These are phyloP conservation scores for Fusarium siculi DNA, from an alignment of 2,329 filamentous ascomycete species.

Conservation along the genomic window DNA sequence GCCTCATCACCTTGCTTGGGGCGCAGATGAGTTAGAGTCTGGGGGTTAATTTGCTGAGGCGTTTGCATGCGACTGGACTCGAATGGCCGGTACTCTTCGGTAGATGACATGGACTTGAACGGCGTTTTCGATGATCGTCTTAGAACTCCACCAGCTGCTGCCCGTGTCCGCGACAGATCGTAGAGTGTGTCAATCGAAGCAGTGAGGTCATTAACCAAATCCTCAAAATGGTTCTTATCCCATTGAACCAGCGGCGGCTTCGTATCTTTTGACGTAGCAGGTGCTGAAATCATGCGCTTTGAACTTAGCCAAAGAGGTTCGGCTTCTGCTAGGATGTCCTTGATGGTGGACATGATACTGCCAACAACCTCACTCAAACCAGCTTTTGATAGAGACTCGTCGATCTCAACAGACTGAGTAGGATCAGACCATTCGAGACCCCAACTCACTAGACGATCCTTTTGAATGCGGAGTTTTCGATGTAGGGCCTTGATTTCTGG, in stretches of 20 bases:
- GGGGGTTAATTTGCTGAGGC: conserved; percentile 68
- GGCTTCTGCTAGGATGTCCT: conserved; percentile 80
- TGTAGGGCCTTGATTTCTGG: conserved; percentile 78
- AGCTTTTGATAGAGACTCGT: conserved; percentile 75
- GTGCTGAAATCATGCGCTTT: conserved; percentile 56
- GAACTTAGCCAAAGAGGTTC: conserved; percentile 76
- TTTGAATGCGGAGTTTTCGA: conserved; percentile 82
- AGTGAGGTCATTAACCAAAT: conserved; percentile 78
- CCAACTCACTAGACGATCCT: conserved; percentile 82
- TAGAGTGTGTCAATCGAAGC: conserved; percentile 83
- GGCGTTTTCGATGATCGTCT: conserved; percentile 46
- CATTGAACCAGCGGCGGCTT: conserved; percentile 69
- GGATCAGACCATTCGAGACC: conserved; percentile 84
- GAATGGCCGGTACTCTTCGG: conserved; percentile 62
- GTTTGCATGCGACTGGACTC: conserved; percentile 71
- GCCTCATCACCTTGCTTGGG: conserved; percentile 52
- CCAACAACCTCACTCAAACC: conserved; percentile 81
- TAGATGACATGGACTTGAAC: conserved; percentile 50
- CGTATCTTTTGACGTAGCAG: conserved; percentile 59
- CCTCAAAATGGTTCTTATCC: conserved; percentile 79
- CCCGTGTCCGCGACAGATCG: conserved; percentile 76
- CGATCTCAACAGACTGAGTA: conserved; percentile 74
- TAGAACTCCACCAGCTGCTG: conserved; percentile 56
- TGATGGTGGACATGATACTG: conserved; percentile 83
- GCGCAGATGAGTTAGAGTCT: conserved; percentile 60